phyloP scores from a whole-genome alignment of 495 filamentous ascomycete species.

The Aspergillus kassunensis region DNA sequence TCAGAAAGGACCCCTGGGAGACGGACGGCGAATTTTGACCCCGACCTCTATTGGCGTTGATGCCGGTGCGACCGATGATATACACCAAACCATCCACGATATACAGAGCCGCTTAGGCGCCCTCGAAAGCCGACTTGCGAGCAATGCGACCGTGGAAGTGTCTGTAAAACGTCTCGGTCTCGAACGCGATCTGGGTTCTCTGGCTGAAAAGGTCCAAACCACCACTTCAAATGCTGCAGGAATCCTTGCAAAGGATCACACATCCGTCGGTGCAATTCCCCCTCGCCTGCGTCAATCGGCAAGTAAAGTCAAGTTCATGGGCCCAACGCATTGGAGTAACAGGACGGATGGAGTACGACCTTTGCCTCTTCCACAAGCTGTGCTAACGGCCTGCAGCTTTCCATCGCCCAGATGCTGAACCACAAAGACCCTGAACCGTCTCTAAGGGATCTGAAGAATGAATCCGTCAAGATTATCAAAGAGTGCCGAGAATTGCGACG shows the following conservation, averaged over 20 bases:
- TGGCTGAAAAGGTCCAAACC: neutral
- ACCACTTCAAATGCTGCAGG: neutral
- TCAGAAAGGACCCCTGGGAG: neutral
- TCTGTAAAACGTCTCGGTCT: neutral
- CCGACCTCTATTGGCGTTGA: neutral
- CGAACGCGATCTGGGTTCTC: neutral
- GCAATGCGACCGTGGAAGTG: neutral
- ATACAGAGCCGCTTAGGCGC: neutral
- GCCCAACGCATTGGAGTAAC: slow-evolving; percentile 38
- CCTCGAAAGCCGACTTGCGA: neutral
- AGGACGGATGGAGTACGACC: slow-evolving; percentile 34
- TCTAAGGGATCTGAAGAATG: slow-evolving; percentile 11
- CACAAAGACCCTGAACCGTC: slow-evolving; percentile 12
- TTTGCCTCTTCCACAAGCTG: neutral
- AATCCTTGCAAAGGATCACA: neutral
- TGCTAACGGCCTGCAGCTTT: slow-evolving; percentile 11
- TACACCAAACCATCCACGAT: neutral
- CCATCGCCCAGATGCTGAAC: slow-evolving; percentile 6
- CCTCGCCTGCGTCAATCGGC: slow-evolving; percentile 13
- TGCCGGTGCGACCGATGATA: neutral
- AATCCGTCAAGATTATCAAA: slow-evolving; percentile 14
- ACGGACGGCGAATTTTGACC: neutral
- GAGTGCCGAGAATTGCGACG: slow-evolving; percentile 18
- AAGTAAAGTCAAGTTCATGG: slow-evolving; percentile 39
- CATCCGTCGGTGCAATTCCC: slow-evolving; percentile 4